phyloP scores from a whole-genome alignment of 2,329 filamentous ascomycete species.

The Aspergillus piperis region DNA sequence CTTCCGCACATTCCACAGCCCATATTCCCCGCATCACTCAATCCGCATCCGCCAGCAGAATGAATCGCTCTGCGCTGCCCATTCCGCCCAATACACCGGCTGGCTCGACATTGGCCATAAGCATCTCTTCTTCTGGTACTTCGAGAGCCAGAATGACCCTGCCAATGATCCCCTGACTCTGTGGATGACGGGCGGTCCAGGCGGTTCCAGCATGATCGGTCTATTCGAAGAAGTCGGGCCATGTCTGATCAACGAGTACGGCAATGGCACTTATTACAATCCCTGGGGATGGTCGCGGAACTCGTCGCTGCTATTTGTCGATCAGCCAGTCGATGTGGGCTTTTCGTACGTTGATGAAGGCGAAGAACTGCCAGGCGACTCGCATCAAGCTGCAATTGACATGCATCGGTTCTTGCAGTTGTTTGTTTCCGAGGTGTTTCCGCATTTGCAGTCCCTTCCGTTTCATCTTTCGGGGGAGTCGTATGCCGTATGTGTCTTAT shows the following conservation, averaged over 20 bases:
- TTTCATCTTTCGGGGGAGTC: constrained; percentile 54
- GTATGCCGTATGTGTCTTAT: constrained; percentile 41
- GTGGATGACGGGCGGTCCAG: constrained; percentile 27
- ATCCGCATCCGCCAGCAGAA: constrained; percentile 30
- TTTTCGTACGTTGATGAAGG: constrained; percentile 29
- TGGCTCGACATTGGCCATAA: constrained; percentile 28
- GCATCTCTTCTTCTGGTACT: constrained; percentile 26
- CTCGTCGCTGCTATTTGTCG: constrained; percentile 29
- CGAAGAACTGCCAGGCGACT: constrained; percentile 24
- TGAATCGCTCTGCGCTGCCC: constrained; percentile 27
- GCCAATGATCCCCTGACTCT: constrained; percentile 24
- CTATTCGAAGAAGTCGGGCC: constrained; percentile 21
- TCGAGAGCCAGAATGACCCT: constrained; percentile 28
- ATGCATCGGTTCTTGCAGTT: constrained; percentile 54
- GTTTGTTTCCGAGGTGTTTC: constrained; percentile 51
- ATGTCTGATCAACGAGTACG: constrained; percentile 20
- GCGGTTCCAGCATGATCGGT: constrained; percentile 23
- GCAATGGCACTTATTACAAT: constrained; percentile 26
- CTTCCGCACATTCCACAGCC: constrained; percentile 7
- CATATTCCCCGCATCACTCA: constrained; percentile 16
- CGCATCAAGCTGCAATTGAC: constrained; percentile 49
- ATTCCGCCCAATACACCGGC: constrained; percentile 30
- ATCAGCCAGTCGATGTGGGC: constrained; percentile 30
- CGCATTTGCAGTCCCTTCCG: constrained; percentile 39
- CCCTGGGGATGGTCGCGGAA: constrained; percentile 26